Base-by-base conservation (phyloP, 768 basidiomycete genomes). In the Cubamyces lactineus region DNA sequence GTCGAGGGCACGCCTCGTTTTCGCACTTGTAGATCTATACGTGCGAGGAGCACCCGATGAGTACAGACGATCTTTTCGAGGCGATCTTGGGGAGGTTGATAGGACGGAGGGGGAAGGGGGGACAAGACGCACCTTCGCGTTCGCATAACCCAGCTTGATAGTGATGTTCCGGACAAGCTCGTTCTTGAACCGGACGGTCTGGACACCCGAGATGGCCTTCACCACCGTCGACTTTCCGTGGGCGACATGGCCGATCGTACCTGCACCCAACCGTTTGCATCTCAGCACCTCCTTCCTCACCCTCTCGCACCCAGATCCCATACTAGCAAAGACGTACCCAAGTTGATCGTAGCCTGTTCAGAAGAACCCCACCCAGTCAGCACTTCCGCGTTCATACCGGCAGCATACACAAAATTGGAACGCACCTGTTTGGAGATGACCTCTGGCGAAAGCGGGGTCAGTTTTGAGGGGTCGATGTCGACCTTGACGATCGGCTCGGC, bases 171-270 rank as follows among this genome's bases (percentile, higher is more conserved):
- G 83, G 62, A 98, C 97, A 59, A 98, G 86, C 77, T 99, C 97
- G 76, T 98, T 98, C 83, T 99, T 99, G 78, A 99, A 98, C 69
- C 96, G 86, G 49, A 98, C 97, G 17, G 97, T 98, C 86, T 92
- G 91, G 17, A 98, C 96, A 7, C 97, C 96, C 11, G 96, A 98
- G 73, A 99, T 98, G 30, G 97, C 97, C 79, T 98, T 96, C 61
- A 98, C 96, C 58, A 98, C 95, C 7, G 92, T 96, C 57, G 92
- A 94, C 80, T 95, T 95, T 69, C 92, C 94, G 81, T 95, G 94
- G 19, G 96, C 96, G 83, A 99, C 96, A 84, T 98, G 96, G 56
- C 96, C 96, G 72, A 99, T 99, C 23, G 96, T 99, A 67, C 94
- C 96, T 94, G 68, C 13, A 53, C 58, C 48, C 17, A 17, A 8